phyloP scores from a whole-genome alignment of 176 grass and related monocot genomes.

The Pontederia paniculata region DNA sequence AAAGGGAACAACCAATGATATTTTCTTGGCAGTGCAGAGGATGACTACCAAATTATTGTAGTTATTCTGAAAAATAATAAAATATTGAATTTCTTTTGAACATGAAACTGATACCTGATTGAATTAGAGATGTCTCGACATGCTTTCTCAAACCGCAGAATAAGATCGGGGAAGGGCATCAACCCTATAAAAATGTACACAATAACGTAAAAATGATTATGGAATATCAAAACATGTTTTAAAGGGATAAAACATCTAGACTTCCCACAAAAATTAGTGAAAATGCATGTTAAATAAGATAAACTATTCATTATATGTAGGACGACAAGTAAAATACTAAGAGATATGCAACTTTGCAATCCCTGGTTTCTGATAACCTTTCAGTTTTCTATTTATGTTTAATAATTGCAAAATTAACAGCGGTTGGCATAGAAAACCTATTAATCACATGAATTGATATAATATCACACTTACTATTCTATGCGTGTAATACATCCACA shows the following conservation, averaged over 20 bases:
- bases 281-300: background rate
- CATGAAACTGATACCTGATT: slow-evolving; percentile 46
- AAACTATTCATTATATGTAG: background rate
- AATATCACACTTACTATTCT: too few relatives aligned
- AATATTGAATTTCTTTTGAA: slow-evolving; percentile 2
- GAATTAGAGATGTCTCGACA: slow-evolving; percentile 64
- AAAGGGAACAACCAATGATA: too few relatives aligned
- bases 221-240: background rate
- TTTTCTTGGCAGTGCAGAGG: too few relatives aligned
- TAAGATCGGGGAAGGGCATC: slow-evolving; percentile 62
- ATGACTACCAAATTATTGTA: too few relatives aligned
- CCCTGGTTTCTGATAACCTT: too few relatives aligned
- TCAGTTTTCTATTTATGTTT: too few relatives aligned
- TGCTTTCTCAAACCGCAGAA: slow-evolving; percentile 81
- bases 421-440: too few relatives aligned
- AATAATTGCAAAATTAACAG: too few relatives aligned
- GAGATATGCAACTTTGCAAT: too few relatives aligned
- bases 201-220: slow-evolving; percentile 3
- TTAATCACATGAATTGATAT: too few relatives aligned
- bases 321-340: too few relatives aligned
- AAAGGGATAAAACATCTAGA: background rate
- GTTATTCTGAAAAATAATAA: background rate
- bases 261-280: background rate
- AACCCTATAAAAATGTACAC: slow-evolving; percentile 35
- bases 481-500: too few relatives aligned